A percentile compares a stretch with the other conserved stretches of the same genome.
Evolutionary conservation across 768 basidiomycete species (phyloP).

Genomic region (Tulasnella sp.): DNA sequence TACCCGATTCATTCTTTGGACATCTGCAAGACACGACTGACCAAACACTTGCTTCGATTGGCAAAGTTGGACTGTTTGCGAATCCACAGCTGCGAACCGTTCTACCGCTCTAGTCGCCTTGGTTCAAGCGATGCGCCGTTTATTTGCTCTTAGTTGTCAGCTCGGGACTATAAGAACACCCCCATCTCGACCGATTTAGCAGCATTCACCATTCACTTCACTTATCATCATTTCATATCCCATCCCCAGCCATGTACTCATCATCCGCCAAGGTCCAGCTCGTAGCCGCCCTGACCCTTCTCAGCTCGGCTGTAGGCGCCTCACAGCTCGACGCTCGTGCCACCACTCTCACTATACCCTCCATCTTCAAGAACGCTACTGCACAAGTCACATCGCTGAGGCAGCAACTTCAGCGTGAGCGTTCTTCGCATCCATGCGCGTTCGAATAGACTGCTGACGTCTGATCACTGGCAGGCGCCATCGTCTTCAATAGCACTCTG

Average conservation of each 20-base stretch:
- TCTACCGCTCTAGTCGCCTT: neutral
- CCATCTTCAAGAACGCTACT: neutral
- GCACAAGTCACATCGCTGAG: neutral
- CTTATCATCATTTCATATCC: neutral
- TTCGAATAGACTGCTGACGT: neutral
- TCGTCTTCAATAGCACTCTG: neutral
- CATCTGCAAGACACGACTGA: neutral
- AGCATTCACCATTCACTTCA: neutral
- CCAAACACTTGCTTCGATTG: neutral
- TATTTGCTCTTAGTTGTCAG: neutral
- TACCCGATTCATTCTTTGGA: neutral
- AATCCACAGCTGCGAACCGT: neutral
- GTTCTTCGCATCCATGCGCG: neutral
- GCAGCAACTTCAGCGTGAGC: neutral
- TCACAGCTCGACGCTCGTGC: neutral
- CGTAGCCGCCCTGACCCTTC: neutral
- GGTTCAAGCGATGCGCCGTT: neutral
- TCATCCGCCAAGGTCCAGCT: neutral
- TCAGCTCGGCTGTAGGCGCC: neutral
- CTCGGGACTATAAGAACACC: neutral
- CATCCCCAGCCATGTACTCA: neutral
- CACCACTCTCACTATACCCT: neutral
- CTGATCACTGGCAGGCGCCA: neutral
- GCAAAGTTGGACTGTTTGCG: neutral
- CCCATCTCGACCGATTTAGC: neutral